A percentile compares a stretch with the other conserved stretches of the same genome.
Evolutionary conservation across 2,329 filamentous ascomycete species (phyloP).

Genomic region (Botrytis paeoniae): DNA sequence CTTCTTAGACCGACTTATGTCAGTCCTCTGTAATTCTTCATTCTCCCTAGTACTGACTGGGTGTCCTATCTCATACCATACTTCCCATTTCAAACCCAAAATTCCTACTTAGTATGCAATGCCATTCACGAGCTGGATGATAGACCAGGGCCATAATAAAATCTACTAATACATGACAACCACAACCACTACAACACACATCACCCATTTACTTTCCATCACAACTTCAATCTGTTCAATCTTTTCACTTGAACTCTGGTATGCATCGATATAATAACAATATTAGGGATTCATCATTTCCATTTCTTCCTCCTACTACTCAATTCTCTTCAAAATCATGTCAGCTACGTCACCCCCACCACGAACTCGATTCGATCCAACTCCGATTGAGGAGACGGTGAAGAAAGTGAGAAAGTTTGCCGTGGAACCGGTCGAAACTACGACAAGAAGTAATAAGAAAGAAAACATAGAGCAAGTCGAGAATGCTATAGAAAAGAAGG

Average conservation of each 20-base stretch:
- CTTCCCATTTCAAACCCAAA: neutral
- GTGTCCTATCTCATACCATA: neutral
- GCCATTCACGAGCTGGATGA: neutral
- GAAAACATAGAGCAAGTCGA: conserved; percentile 27
- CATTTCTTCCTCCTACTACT: neutral
- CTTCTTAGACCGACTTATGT: conserved; percentile 7
- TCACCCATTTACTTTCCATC: neutral
- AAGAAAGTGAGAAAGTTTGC: conserved; percentile 41
- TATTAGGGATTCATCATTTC: conserved; percentile 17
- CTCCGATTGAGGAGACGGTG: conserved; percentile 39
- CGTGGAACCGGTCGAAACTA: conserved; percentile 45
- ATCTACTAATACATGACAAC: conserved; percentile 5
- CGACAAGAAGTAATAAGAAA: conserved; percentile 41
- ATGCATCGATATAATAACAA: conserved; percentile 20
- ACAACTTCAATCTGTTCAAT: neutral
- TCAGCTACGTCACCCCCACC: conserved; percentile 33
- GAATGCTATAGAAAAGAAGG: conserved; percentile 32
- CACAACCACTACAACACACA: neutral
- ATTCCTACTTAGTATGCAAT: neutral
- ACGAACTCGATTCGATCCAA: conserved; percentile 35
- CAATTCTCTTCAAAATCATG: conserved; percentile 26
- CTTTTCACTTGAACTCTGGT: conserved; percentile 1
- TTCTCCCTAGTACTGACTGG: neutral
- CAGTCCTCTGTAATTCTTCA: neutral
- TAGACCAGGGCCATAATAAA: neutral